Evolutionary conservation across 2,329 filamentous ascomycete species (phyloP).

Genomic region (Fusarium lyarnte): DNA sequence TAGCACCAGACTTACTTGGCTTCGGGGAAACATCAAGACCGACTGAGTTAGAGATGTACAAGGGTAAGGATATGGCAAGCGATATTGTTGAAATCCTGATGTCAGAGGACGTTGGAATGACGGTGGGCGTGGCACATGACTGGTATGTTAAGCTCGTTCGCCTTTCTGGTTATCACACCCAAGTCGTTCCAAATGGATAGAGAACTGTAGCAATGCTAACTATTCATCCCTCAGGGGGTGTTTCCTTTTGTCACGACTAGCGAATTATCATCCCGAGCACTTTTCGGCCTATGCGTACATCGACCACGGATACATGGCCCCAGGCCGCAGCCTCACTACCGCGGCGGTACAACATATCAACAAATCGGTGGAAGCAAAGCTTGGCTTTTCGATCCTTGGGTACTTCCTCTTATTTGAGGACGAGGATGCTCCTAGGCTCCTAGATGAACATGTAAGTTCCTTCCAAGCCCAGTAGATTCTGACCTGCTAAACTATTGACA

Average conservation of each 20-base stretch:
- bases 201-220: rapidly evolving
- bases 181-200: rapidly evolving
- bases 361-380: not conserved
- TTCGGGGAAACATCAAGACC: not conserved
- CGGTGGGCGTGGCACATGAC: not conserved
- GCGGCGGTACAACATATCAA: not conserved
- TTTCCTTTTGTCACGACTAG: not conserved
- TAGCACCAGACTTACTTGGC: not conserved
- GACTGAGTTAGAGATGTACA: not conserved
- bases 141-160: not conserved
- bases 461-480: rapidly evolving
- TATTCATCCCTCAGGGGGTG: not conserved
- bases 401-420: not conserved
- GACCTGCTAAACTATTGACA: rapidly evolving
- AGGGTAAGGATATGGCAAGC: not conserved
- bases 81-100: not conserved
- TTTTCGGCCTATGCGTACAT: not conserved
- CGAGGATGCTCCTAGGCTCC: not conserved
- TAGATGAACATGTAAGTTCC: not conserved
- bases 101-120: rapidly evolving
- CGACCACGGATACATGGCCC: not conserved
- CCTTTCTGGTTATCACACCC: rapidly evolving
- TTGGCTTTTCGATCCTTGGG: not conserved
- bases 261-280: not conserved
- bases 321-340: not conserved